phyloP scores from a whole-genome alignment of 179 eudicot genomes.

The Beta lomatogona region DNA sequence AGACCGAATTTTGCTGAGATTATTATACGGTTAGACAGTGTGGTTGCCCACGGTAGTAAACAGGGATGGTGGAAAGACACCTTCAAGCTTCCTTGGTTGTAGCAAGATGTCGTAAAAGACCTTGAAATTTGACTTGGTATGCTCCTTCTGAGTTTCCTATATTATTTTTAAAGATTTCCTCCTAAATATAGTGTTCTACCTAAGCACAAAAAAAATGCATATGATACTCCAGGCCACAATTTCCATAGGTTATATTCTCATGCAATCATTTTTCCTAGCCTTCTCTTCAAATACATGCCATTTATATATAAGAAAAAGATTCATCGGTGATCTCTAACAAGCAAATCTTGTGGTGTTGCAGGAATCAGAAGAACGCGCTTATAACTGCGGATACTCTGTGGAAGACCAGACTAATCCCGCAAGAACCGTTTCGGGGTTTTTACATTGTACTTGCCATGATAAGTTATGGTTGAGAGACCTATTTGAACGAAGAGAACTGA shows the following conservation, averaged over 20 bases:
- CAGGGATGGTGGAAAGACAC: conserved; percentile 96
- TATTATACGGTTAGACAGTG: conserved; percentile 68
- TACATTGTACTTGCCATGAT: conserved; percentile 9
- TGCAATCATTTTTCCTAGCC: not conserved
- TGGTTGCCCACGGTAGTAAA: conserved; percentile 62
- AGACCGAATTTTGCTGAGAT: conserved; percentile 74
- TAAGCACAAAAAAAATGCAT: too few relatives aligned
- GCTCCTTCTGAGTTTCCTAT: not conserved
- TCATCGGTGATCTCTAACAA: not conserved
- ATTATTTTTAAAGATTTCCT: not conserved
- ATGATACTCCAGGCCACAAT: not conserved
- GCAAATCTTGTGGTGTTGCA: conserved; percentile 12
- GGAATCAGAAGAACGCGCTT: conserved; percentile 14
- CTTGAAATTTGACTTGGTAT: conserved; percentile 26
- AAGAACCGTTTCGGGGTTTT: conserved; percentile 14
- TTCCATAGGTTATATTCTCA: too few relatives aligned
- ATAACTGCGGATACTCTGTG: not conserved
- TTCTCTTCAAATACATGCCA: not conserved
- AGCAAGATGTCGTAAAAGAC: conserved; percentile 8
- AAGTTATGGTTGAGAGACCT: conserved; percentile 17
- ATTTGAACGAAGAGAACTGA: conserved; percentile 5
- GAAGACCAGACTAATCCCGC: conserved; percentile 16
- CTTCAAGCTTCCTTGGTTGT: conserved; percentile 87
- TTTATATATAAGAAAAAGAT: not conserved
- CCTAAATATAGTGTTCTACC: not conserved